Evolutionary conservation across 2,329 filamentous ascomycete genomes (phyloP), one percentile per base, ranked within the genome.

Genomic region (Sphaerulina vaccinii): DNA sequence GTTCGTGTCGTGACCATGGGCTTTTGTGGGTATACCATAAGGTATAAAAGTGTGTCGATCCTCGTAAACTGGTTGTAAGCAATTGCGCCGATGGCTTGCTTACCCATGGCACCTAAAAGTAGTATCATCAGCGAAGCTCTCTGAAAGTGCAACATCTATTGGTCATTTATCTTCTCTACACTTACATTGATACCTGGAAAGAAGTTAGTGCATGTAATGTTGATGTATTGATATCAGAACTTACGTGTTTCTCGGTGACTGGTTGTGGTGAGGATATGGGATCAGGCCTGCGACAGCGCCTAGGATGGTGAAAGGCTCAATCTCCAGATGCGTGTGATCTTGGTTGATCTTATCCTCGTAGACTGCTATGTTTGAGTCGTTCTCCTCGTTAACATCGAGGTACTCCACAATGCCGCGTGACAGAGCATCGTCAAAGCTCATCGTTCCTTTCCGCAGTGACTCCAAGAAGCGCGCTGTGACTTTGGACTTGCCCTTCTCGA

Each of bases 241-340:
- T n/a, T 99, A 99, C 0, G 93, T 99, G 69, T 99, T 99, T 79
- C 93, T 82, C 8, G 93, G 93, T 13, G 95, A 99, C 71, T 99
- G 93, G 72, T 99, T 99, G 77, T 99, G 93, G 70, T 99, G 93
- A 7, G 93, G 93, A 67, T 97, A 99, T 3, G 93, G 93, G 68
- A 99, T 99, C 32, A 99, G 78, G 37, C 93, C 93, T 33, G 93
- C 93, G 21, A 99, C 93, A 40, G 93, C 93, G 21, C 93, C 93
- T 11, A 99, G 81, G 43, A 99, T 86, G 1, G 93, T 99, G 68
- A 99, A 99, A 0, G 95, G 95, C 68, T 99, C 93, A 56, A 99
- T 97, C 71, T 99, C 93, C 54, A 97, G 77, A 73, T 99, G 95
- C 0, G 93, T 99, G 0, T 90, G 95, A 48, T 85, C 84, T 56